Evolutionary conservation across 805 yeast species (phyloP).

Genomic region (Danielia oregonensis): DNA sequence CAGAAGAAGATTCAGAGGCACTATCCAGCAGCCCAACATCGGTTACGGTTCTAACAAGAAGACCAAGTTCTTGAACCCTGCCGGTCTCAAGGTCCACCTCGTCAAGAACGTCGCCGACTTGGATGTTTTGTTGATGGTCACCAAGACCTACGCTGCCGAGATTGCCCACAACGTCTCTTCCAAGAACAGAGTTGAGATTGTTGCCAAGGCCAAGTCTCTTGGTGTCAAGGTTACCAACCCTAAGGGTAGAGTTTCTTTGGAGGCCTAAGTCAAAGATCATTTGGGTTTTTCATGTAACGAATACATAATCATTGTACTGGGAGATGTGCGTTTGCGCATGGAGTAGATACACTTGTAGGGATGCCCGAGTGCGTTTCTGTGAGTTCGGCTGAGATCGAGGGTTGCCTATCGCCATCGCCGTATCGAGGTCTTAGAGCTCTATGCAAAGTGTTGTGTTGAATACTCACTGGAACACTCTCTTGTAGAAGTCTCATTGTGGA

Average conservation of each 20-base stretch:
- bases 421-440: too few species aligned
- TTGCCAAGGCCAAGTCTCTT: constrained; percentile 95
- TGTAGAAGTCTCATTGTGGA: too few species aligned
- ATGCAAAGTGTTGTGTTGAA: too few species aligned
- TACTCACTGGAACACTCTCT: too few species aligned
- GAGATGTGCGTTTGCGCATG: too few species aligned
- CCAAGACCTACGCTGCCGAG: constrained; percentile 99
- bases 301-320: constrained; percentile 17
- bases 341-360: too few species aligned
- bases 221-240: constrained; percentile 99
- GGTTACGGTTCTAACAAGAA: constrained; percentile 99
- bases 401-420: background rate
- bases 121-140: constrained; percentile 93
- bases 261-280: constrained; percentile 63
- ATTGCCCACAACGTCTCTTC: constrained; percentile 98
- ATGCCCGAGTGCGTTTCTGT: too few species aligned
- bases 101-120: constrained; percentile 91
- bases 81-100: constrained; percentile 96
- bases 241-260: constrained; percentile 96
- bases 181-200: constrained; percentile 94
- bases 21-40: constrained; percentile 97
- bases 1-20: constrained; percentile 99
- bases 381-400: too few species aligned
- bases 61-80: constrained; percentile 92
- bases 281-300: constrained; percentile 18